Evolutionary conservation across 305 asterid species (phyloP).

Genomic region (Fraxinus floribunda): DNA sequence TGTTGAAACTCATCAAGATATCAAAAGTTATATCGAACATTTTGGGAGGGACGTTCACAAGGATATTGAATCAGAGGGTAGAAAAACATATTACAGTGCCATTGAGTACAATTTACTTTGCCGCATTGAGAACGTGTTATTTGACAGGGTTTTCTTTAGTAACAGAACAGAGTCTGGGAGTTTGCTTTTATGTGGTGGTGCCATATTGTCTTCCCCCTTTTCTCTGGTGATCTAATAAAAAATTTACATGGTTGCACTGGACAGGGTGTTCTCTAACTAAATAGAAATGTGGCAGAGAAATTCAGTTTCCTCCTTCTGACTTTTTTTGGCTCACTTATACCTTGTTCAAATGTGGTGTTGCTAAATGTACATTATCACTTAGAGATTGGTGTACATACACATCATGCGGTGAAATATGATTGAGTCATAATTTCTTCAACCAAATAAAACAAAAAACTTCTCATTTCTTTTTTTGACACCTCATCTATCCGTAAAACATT

Average conservation of each 20-base stretch:
- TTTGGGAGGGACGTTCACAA: constrained; percentile 42
- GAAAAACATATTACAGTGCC: constrained; percentile 38
- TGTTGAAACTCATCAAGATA: constrained; percentile 33
- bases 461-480: too few species aligned
- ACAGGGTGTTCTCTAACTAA: background rate
- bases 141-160: constrained; percentile 50
- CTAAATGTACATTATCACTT: too few species aligned
- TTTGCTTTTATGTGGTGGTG: constrained; percentile 41
- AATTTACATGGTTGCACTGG: background rate
- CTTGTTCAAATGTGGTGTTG: background rate
- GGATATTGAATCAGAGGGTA: constrained; percentile 30
- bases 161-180: constrained; percentile 63
- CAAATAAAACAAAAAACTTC: background rate
- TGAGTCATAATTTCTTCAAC: background rate
- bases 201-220: constrained; percentile 47
- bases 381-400: too few species aligned
- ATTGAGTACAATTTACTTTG: constrained; percentile 40
- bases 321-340: background rate
- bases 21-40: constrained; percentile 54
- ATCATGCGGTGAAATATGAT: background rate
- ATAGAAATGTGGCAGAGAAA: background rate
- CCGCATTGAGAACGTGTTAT: constrained; percentile 37
- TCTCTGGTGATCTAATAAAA: constrained; percentile 32
- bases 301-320: background rate
- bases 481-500: too few species aligned